Base-by-base conservation (phyloP, 2,329 filamentous ascomycete species). In the Fusarium staphyleae region DNA sequence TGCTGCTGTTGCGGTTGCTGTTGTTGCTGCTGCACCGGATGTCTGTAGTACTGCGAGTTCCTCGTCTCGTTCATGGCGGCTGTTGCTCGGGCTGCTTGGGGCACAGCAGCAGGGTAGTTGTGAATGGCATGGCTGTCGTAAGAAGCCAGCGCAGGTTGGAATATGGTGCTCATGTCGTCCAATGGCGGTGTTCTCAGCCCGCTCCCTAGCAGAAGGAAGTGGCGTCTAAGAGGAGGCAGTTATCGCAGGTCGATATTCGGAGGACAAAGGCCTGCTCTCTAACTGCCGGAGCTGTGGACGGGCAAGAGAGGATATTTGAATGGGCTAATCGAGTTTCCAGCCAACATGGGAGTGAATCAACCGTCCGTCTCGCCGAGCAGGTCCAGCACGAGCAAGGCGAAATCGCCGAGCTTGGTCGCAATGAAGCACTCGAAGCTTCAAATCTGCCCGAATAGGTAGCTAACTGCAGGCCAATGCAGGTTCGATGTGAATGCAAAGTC, bases 131-230 rank as follows among this genome's bases (percentile, higher is more conserved):
- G 76, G 58, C 67, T 72, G 33, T 79, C 76, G 69, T 81, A 83
- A 45, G 75, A 74, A 53, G 77, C 73, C 64, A 79, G 73, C 48
- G 76, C 70, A 11, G 76, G 72, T 43, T 81, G 78, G 61, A 82
- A 83, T n/a, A 78, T 73, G 56, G 79, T 73, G 62, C 76, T 80
- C 82, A 84, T 79, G 54, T 77, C 74, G 73, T 83, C 80, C 60
- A 74, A 69, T 33, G 80, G 81, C 44, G 81, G 81, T 53, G 80
- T 82, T 66, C 72, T 74, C 64, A 82, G 75, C 55, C 81, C 79
- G 68, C 69, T 68, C 50, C 63, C 68, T 45, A 57, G 47, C 33
- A 45, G 51, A 30, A 48, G 44, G 41, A 59, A 49, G 47, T 58
- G 49, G 55, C 65, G 34, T 46, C 47, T 49, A 44, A 63, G 52